Percentiles rank a stretch among this genome's conserved stretches.
Evolutionary conservation across 1,139 yeast species (phyloP).

Genomic region (Entelexis paramagnoliae): DNA sequence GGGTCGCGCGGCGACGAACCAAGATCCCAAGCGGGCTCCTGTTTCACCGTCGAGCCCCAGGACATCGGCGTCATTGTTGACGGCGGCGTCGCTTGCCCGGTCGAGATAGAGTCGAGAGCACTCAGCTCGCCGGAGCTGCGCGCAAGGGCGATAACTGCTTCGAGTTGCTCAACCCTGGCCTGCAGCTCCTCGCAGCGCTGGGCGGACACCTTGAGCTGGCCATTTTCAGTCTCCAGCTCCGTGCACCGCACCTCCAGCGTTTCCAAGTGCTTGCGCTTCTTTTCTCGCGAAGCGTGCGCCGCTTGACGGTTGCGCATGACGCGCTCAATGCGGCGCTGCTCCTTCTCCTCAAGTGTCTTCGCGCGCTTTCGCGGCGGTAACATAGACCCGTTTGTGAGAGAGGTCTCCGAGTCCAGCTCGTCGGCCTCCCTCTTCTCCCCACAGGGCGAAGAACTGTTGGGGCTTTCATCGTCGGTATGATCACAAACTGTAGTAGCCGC

Average conservation of each 20-base stretch:
- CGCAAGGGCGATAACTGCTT: slow-evolving; percentile 28
- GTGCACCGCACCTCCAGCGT: slow-evolving; percentile 50
- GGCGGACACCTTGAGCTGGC: slow-evolving; percentile 24
- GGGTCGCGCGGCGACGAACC: background rate
- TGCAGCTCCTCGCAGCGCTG: slow-evolving; percentile 26
- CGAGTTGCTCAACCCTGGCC: slow-evolving; percentile 27
- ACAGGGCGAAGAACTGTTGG: slow-evolving; percentile 22
- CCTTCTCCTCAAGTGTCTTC: slow-evolving; percentile 92
- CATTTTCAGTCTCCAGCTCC: slow-evolving; percentile 28
- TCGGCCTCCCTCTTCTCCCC: slow-evolving; percentile 22
- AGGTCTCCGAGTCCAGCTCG: slow-evolving; percentile 26
- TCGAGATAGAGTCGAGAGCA: slow-evolving; percentile 24
- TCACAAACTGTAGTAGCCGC: slow-evolving; percentile 10
- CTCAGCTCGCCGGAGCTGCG: slow-evolving; percentile 28
- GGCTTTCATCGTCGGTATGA: slow-evolving; percentile 16
- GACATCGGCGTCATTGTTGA: background rate
- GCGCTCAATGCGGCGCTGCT: slow-evolving; percentile 87
- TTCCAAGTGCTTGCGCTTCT: slow-evolving; percentile 87
- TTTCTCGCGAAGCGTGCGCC: slow-evolving; percentile 94
- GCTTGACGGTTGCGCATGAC: slow-evolving; percentile 91
- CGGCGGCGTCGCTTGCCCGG: background rate
- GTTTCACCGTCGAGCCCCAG: background rate
- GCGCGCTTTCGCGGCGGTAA: slow-evolving; percentile 95
- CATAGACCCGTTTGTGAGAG: slow-evolving; percentile 23
- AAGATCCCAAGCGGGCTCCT: background rate